phyloP scores from a whole-genome alignment of 2,329 filamentous ascomycete species.

The Elsinoe fawcettii region DNA sequence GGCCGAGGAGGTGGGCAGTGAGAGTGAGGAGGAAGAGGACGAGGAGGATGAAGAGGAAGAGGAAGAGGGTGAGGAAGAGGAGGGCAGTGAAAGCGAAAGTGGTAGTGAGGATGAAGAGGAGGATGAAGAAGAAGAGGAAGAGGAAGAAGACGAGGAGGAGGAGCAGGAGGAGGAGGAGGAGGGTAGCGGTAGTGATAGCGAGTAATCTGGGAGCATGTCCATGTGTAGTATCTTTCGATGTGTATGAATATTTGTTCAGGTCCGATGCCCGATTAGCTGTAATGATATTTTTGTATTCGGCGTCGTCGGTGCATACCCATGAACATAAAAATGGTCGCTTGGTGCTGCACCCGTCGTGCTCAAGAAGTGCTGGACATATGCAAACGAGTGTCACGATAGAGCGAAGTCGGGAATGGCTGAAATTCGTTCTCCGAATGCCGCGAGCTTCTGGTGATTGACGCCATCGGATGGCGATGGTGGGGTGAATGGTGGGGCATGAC shows the following conservation, averaged over 20 bases:
- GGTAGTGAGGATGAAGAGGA: not conserved
- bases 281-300: no score
- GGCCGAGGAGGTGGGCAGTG: conserved; percentile 4
- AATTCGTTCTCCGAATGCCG: not conserved
- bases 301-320: no score
- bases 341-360: no score
- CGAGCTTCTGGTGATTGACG: not conserved
- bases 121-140: conserved; percentile 1
- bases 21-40: conserved; percentile 7
- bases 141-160: conserved; percentile 2
- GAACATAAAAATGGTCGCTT: no score
- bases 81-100: not conserved
- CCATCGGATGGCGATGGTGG: not conserved
- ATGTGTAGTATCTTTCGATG: not conserved
- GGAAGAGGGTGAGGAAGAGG: not conserved
- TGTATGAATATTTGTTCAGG: not conserved
- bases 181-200: conserved; percentile 8
- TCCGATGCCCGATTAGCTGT: no score
- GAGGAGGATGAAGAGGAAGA: not conserved
- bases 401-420: not conserved
- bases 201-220: not conserved
- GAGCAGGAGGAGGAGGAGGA: conserved; percentile 10
- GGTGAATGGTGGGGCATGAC: conserved; percentile 7
- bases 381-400: no score
- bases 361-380: no score